These are phyloP conservation scores for Carpinus fangiana DNA, from an alignment of 306 rosid species.

Conservation along the genomic window DNA sequence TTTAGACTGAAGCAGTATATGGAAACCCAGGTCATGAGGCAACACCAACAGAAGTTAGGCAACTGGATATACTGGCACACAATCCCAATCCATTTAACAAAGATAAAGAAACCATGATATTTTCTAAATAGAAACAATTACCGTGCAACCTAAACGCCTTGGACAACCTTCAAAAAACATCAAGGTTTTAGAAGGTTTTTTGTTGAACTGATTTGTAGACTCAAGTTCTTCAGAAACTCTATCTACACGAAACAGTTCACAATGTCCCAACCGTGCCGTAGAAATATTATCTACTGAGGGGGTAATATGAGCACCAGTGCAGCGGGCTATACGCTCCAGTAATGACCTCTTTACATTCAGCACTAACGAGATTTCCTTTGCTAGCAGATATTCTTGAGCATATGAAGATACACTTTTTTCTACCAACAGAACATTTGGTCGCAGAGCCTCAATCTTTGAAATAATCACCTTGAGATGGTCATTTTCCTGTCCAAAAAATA, in stretches of 20 bases:
- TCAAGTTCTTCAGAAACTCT: conserved; percentile 68
- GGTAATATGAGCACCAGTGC: conserved; percentile 80
- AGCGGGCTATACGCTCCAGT: conserved; percentile 86
- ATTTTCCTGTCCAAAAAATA: conserved; percentile 67
- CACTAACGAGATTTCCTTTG: conserved; percentile 91
- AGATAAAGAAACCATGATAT: not conserved
- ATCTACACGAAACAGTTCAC: conserved; percentile 90
- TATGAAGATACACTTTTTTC: conserved; percentile 87
- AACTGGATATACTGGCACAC: conserved; percentile 15
- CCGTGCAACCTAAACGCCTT: conserved; percentile 95
- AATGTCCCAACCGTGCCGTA: conserved; percentile 71
- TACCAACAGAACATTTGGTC: conserved; percentile 93
- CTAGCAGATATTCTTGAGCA: conserved; percentile 77
- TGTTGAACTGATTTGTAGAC: conserved; percentile 60
- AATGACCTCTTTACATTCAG: conserved; percentile 91
- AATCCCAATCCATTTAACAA: conserved; percentile 4
- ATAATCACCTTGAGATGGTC: conserved; percentile 78
- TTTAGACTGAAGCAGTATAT: not conserved
- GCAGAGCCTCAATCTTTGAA: conserved; percentile 83
- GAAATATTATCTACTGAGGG: conserved; percentile 76
- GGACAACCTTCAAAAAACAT: conserved; percentile 99
- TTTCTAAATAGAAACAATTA: conserved; percentile 31
- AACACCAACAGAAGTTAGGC: not conserved
- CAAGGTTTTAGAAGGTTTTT: conserved; percentile 76
- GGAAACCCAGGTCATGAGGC: conserved; percentile 12